phyloP scores from a whole-genome alignment of 23 red algal genomes.

The Gracilaria gracilis region DNA sequence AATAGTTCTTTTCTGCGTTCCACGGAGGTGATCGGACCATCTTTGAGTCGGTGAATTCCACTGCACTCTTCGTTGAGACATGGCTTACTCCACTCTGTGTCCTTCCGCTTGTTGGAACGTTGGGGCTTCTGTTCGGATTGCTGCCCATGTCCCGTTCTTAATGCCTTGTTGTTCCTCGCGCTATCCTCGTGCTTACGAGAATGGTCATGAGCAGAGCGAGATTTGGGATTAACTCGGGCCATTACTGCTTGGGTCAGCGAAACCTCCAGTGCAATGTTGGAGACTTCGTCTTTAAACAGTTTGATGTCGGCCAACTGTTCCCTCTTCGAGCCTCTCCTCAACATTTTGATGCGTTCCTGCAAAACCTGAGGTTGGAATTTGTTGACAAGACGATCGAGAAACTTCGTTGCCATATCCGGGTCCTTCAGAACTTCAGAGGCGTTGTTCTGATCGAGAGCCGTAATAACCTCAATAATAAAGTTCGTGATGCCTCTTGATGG shows the following conservation, averaged over 20 bases:
- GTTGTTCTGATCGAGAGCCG: not conserved
- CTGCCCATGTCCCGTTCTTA: not conserved
- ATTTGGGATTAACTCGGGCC: not conserved
- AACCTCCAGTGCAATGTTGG: not conserved
- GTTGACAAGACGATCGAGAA: conserved; percentile 1
- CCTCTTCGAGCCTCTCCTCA: not conserved
- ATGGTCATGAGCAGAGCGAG: not conserved
- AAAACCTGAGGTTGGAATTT: conserved; percentile 6
- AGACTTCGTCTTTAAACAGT: not conserved
- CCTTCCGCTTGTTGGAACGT: not conserved
- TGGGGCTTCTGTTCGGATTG: not conserved
- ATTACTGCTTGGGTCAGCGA: not conserved
- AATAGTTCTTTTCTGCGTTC: conserved; percentile 18
- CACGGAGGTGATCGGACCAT: not conserved
- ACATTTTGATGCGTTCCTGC: conserved; percentile 22
- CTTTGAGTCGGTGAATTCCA: not conserved
- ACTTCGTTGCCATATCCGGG: not conserved
- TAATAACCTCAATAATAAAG: not conserved
- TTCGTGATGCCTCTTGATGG: no score
- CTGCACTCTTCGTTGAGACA: not conserved
- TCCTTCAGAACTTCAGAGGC: not conserved
- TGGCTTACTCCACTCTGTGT: not conserved
- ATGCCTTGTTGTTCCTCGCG: not conserved
- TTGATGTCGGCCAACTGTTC: not conserved
- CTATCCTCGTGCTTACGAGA: not conserved